Conservation (phyloP, 2,329 filamentous ascomycete genomes). For the Rhinocladiella similis region DNA sequence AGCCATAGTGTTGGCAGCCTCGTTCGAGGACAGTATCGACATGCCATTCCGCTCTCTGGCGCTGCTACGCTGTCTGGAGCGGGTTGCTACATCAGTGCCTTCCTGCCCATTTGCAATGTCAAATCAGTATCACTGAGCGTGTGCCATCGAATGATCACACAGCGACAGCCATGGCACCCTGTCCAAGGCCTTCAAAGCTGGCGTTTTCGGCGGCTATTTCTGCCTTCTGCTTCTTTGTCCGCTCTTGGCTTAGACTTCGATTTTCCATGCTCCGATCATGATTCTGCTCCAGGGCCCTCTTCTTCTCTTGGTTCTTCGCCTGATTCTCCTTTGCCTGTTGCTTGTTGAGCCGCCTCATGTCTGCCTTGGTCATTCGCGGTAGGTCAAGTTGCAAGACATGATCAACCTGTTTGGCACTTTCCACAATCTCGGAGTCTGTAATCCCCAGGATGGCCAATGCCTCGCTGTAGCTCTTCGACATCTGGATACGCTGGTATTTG, state of each 20-base stretch:
- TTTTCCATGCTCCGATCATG: slow-evolving; percentile 4
- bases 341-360: slow-evolving; percentile 29
- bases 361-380: slow-evolving; percentile 30
- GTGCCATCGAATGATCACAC: slow-evolving; percentile 10
- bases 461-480: slow-evolving; percentile 70
- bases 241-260: slow-evolving; percentile 9
- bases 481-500: slow-evolving; percentile 61
- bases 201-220: slow-evolving; percentile 28
- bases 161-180: slow-evolving; percentile 26
- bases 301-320: slow-evolving; percentile 22
- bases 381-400: slow-evolving; percentile 60
- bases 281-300: slow-evolving; percentile 16
- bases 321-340: slow-evolving; percentile 24
- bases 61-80: too few species aligned
- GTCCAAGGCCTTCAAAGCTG: slow-evolving; percentile 27
- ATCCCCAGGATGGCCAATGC: slow-evolving; percentile 66
- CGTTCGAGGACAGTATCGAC: too few species aligned
- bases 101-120: too few species aligned
- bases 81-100: too few species aligned
- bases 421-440: slow-evolving; percentile 55
- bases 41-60: too few species aligned
- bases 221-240: slow-evolving; percentile 27
- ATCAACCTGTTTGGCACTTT: slow-evolving; percentile 67
- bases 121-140: too few species aligned
- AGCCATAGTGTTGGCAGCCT: too few species aligned